Evolutionary conservation across 2,329 filamentous ascomycete genomes (phyloP), one percentile per base, ranked within the genome.

Genomic region (Penicillium sp.): DNA sequence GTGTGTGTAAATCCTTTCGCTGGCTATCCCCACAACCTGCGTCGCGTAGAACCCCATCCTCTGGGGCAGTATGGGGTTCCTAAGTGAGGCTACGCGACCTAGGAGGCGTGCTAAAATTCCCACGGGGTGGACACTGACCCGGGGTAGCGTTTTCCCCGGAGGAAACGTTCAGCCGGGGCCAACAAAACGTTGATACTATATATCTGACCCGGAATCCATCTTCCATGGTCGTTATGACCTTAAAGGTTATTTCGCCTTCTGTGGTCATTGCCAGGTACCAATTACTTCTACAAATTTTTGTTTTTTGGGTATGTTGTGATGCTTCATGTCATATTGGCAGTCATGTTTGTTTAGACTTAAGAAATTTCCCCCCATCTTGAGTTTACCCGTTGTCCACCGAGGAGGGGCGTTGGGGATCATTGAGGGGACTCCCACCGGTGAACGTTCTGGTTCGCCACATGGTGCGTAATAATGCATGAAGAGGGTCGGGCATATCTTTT

Each of bases 131-230:
- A 43, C 55, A 53, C 37, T 39, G 58, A 37, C 44, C 67, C 68
- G 69, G 69, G 69, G 68, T 61, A 71, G 68, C 57, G 64, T 71
- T 71, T 67, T 71, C 66, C 69, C 69, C 67, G 62, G 58, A 62
- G 31, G 56, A 66, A 69, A 66, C 65, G 51, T 66, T 70, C 66
- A 70, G 63, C 66, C 66, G 65, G 57, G 44, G 39, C 33, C 48
- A 62, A 52, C 52, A 54, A 66, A 59, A 59, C 44, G 52, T 50
- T 46, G 26, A 52, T 21, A 52, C 57, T 59, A 62, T 61, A 65
- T 61, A 59, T 60, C 54, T 47, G 55, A 60, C 50, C 33, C 29
- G 29, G 29, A 54, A 56, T 53, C 51, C 53, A 44, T 55, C 44
- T 62, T 62, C 52, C 56, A 54, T n/a, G 43, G 48, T 22, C 44